Conservation (phyloP, 164 flowering plant species). For the Aristolochia californica region DNA sequence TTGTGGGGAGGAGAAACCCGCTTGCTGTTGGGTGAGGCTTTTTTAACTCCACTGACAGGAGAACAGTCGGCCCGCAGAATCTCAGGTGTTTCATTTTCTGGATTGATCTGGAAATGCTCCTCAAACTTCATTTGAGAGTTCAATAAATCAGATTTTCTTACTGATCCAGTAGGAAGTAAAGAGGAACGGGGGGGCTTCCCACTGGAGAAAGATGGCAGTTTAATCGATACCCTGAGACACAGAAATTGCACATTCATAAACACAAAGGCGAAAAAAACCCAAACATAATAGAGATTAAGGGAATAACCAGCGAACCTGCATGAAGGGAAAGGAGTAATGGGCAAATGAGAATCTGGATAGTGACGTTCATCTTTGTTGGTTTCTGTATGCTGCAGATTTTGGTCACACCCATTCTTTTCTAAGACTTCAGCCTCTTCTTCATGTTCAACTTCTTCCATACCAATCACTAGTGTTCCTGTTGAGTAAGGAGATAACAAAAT, state of each 20-base stretch:
- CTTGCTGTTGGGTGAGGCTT: conserved; percentile 74
- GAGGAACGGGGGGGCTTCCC: conserved; percentile 46
- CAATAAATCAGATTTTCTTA: conserved; percentile 26
- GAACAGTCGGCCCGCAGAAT: conserved; percentile 39
- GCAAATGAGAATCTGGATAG: conserved; percentile 24
- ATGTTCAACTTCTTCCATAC: conserved; percentile 31
- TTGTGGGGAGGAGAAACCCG: conserved; percentile 79
- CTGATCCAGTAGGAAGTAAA: conserved; percentile 22
- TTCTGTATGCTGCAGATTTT: conserved; percentile 21
- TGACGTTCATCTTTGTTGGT: conserved; percentile 33
- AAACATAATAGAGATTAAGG: background rate
- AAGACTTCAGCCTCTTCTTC: conserved; percentile 47
- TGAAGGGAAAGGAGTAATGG: conserved; percentile 27
- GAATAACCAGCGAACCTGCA: background rate
- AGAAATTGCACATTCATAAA: background rate
- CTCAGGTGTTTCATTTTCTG: conserved; percentile 67
- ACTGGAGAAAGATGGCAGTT: conserved; percentile 43
- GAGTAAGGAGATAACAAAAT: background rate
- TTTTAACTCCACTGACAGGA: conserved; percentile 46
- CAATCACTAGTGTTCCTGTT: conserved; percentile 20
- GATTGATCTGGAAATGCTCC: conserved; percentile 27
- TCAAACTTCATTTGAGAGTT: conserved; percentile 37
- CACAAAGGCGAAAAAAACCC: background rate
- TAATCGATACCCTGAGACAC: conserved; percentile 31
- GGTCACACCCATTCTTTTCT: conserved; percentile 28